Evolutionary conservation across 176 grass and related monocot species (phyloP), one percentile per base, ranked within the genome.

Genomic region (Zizania latifolia): DNA sequence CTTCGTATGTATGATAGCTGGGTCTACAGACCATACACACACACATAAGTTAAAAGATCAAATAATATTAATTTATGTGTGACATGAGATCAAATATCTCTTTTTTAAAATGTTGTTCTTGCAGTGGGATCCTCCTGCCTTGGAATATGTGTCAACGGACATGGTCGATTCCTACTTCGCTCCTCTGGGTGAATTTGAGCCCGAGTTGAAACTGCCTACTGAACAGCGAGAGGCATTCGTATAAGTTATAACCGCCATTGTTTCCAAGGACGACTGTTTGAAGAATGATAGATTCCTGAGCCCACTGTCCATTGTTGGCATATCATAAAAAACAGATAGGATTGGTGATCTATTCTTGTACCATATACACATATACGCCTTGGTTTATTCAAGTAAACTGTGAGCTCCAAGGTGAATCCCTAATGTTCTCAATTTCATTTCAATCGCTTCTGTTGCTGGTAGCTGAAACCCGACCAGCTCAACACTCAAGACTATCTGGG

Each of bases 71-170:
- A n/a, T n/a, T n/a, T n/a, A n/a, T n/a, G n/a, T n/a, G n/a, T n/a
- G n/a, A n/a, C n/a, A n/a, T n/a, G n/a, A n/a, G n/a, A n/a, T n/a
- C n/a, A n/a, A n/a, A n/a, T n/a, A n/a, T n/a, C n/a, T n/a, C n/a
- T n/a, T 84, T 33, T 43, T 57, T 33, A 63, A 70, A 59, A 4
- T 31, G 62, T 26, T 74, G 34, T 79, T 76, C 35, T 37, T 83
- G 79, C 84, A 99, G 95, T 99, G 91, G 95, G 89, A 94, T 89
- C 95, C 95, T 66, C 95, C 91, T 76, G 88, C 79, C 10, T 85
- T 99, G 1, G 89, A 90, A 38, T 81, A 94, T 19, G 86, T 99
- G 58, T 75, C 91, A 5, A 74, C 86, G 28, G 95, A 99, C 79
- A 92, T 92, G 88, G 91, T 94, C 19, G 82, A 92, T 36, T 51